phyloP scores from a whole-genome alignment of 257 asterid genomes.

The Solanum chiquidenum region DNA sequence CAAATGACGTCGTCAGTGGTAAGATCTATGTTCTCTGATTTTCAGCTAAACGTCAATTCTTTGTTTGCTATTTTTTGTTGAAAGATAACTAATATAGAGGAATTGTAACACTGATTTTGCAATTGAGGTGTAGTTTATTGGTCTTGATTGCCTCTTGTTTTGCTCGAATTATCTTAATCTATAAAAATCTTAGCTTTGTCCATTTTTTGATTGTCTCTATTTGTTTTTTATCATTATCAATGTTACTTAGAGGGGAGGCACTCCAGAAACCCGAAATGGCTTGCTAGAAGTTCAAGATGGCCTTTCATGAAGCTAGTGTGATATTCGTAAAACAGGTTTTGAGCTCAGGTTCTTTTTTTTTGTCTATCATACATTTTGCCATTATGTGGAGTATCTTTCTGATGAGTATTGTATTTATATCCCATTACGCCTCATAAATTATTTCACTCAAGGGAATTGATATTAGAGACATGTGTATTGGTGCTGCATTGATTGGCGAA shows the following conservation, averaged over 20 bases:
- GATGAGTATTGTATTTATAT: neutral
- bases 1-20: slow-evolving; percentile 39
- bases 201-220: too few species aligned
- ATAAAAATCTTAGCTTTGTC: too few species aligned
- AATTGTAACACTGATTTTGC: neutral
- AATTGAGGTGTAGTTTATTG: neutral
- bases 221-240: neutral
- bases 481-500: slow-evolving; percentile 93
- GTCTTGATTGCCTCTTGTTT: neutral
- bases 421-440: neutral
- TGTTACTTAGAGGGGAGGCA: slow-evolving; percentile 75
- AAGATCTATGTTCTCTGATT: slow-evolving; percentile 36
- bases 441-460: slow-evolving; percentile 57
- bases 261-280: slow-evolving; percentile 95
- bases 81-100: neutral
- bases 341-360: slow-evolving; percentile 51
- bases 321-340: slow-evolving; percentile 84
- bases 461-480: slow-evolving; percentile 82
- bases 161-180: neutral
- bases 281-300: slow-evolving; percentile 89
- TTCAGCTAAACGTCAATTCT: neutral
- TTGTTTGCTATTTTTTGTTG: neutral
- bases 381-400: slow-evolving; percentile 1
- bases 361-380: slow-evolving; percentile 1
- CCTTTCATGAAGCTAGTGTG: slow-evolving; percentile 92